Evolutionary conservation across 306 rosid genomes (phyloP), one percentile per base, ranked within the genome.

Genomic region (Quercus variabilis): DNA sequence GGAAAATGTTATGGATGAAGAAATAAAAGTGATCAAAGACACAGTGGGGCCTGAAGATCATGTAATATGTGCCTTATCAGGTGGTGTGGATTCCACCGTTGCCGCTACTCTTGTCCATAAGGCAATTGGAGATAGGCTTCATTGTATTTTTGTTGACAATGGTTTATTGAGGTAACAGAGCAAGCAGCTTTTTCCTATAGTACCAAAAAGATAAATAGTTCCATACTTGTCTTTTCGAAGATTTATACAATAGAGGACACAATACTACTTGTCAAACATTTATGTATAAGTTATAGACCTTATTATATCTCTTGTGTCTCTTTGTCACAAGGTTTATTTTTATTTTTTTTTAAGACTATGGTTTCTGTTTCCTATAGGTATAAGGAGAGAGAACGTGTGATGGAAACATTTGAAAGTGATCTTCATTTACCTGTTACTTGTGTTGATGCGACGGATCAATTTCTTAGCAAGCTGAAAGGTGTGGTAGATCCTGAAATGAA

Each of bases 1-100:
- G 98, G 97, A 95, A 80, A 85, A 90, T 70, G 83, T 95, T 28
- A 17, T 91, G 90, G 97, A 95, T 73, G 94, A 95, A 81, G 97
- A 95, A 80, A 82, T 95, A 6, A 89, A 89, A 82, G 91, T 89
- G 76, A 93, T 93, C 5, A 92, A 87, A 1, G 71, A 67, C 55
- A 89, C 87, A 0, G 96, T 91, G 19, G 89, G 88, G 55, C 85
- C 90, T 4, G 87, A 88, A 4, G 93, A 91, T 55, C 97, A 85
- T 71, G 98, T 95, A 30, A 91, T 95, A 25, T 95, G 98, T 43
- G 99, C 98, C 5, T 86, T 95, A 72, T 92, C 99, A 23, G 99
- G 99, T 43, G 99, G 99, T 76, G 99, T 95, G 49, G 99, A 95
- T 87, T 95, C 99, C 76, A 89, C 99, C 0, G 98, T 95, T 85